Base-by-base conservation (phyloP, 163 green algal species). In the Chlorella variabilis region DNA sequence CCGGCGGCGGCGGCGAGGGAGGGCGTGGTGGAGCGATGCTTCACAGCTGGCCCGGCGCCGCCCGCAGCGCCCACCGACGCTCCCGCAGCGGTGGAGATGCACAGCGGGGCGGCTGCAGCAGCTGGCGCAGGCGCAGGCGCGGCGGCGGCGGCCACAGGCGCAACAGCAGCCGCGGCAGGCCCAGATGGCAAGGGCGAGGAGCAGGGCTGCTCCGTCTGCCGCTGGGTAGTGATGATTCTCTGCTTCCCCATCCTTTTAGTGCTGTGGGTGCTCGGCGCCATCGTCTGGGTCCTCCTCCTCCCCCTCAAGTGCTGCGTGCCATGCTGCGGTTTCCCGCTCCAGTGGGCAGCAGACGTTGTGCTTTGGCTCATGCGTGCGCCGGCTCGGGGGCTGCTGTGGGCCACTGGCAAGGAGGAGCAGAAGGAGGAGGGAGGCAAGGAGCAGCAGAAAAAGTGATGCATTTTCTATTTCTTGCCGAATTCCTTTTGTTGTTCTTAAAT, bases 251-350 rank as follows among this genome's bases (percentile, higher is more conserved):
- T 90, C 0, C 71, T 90, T 31, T 59, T 58, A 2, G 58, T 82
- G 11, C n/a, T 89, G 0, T 87, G 77, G n/a, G 25, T 89, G 41
- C 75, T 88, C 17, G 86, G 86, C 25, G 54, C 71, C 27, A 58
- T 90, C 27, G 29, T 90, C 1, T 89, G 84, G 83, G 23, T 90
- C 13, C 4, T 90, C 4, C 68, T 90, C 34, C 83, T 90, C 33
- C 86, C 86, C 5, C 27, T 90, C 45, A 89, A 89, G 49, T 71
- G 71, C 51, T 70, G 85, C 58, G 89, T 81, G 78, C 85, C 76
- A 27, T 85, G 81, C 58, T 51, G 71, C 25, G 86, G 79, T 15
- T 82, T 80, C 42, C 49, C 74, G n/a, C 31, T 81, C 7, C 69
- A 86, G 42, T 65, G 82, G n/a, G 36, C 77, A 5, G 65, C 41